phyloP scores from a whole-genome alignment of 108 stramenopile species.

The Heterococcus sp. region DNA sequence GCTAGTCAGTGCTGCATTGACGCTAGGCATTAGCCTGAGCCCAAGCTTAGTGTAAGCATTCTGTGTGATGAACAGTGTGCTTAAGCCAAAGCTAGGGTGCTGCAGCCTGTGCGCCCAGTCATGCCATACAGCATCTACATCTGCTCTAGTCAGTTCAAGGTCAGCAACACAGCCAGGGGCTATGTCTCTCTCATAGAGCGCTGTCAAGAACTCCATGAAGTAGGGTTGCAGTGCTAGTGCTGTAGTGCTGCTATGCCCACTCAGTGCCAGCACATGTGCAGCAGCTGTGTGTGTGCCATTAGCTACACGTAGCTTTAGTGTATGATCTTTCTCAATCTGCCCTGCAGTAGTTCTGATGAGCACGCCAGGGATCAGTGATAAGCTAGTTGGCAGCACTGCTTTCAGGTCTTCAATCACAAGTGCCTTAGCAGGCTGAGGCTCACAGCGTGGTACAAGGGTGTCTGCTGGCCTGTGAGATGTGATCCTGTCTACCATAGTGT shows the following conservation, averaged over 20 bases:
- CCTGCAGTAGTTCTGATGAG: background rate
- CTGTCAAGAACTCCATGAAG: constrained; percentile 66
- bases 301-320: constrained; percentile 77
- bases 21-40: constrained; percentile 72
- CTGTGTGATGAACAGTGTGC: constrained; percentile 83
- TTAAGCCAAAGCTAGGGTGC: constrained; percentile 79
- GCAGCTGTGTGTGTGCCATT: constrained; percentile 85
- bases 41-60: constrained; percentile 83
- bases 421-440: constrained; percentile 75
- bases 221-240: constrained; percentile 14
- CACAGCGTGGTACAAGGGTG: constrained; percentile 67
- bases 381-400: background rate
- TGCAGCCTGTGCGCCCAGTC: constrained; percentile 75
- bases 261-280: constrained; percentile 68
- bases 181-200: constrained; percentile 72
- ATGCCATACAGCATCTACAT: constrained; percentile 58
- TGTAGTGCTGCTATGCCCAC: constrained; percentile 53
- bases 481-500: constrained; percentile 87
- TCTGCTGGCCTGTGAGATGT: constrained; percentile 66
- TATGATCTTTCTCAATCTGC: constrained; percentile 58
- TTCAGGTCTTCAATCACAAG: constrained; percentile 62
- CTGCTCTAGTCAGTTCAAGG: constrained; percentile 45
- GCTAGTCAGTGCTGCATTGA: constrained; percentile 18
- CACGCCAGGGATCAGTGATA: background rate
- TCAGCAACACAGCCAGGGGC: constrained; percentile 36